These are phyloP conservation scores for Mycena vulgaris DNA, from an alignment of 768 basidiomycete species.

Conservation along the genomic window DNA sequence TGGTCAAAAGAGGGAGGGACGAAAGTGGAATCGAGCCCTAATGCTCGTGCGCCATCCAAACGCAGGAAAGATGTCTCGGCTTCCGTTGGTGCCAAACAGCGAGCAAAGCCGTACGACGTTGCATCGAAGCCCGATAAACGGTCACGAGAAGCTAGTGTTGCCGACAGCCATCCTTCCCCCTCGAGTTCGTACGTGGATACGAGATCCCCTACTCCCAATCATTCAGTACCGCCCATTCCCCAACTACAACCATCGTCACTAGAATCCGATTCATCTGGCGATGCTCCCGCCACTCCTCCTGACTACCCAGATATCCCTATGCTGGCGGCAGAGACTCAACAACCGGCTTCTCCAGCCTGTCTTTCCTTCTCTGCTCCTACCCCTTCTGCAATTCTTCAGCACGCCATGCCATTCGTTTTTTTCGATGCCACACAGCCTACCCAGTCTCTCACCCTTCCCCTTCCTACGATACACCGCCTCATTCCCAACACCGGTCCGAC, in stretches of 20 bases:
- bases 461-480: constrained; percentile 86
- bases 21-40: constrained; percentile 45
- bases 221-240: constrained; percentile 45
- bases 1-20: constrained; percentile 59
- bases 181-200: constrained; percentile 40
- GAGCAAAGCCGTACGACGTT: constrained; percentile 81
- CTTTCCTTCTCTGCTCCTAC: constrained; percentile 44
- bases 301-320: constrained; percentile 60
- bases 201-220: constrained; percentile 45
- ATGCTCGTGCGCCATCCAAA: constrained; percentile 56
- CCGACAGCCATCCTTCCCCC: constrained; percentile 44
- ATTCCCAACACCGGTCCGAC: constrained; percentile 91
- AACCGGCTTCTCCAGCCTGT: constrained; percentile 34
- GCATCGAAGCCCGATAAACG: constrained; percentile 59
- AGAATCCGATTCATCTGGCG: constrained; percentile 64
- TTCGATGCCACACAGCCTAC: constrained; percentile 68
- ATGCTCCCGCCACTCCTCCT: constrained; percentile 60
- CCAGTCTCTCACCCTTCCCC: constrained; percentile 63
- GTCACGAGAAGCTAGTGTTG: constrained; percentile 69
- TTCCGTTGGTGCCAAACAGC: constrained; percentile 61
- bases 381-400: constrained; percentile 36
- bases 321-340: constrained; percentile 48
- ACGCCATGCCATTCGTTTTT: constrained; percentile 72
- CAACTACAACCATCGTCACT: constrained; percentile 56
- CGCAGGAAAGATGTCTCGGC: constrained; percentile 57